A percentile compares a stretch with the other conserved stretches of the same genome.
These are phyloP conservation scores for Jackrogersella multiformis DNA, from an alignment of 495 filamentous ascomycete genomes.

Conservation along the genomic window DNA sequence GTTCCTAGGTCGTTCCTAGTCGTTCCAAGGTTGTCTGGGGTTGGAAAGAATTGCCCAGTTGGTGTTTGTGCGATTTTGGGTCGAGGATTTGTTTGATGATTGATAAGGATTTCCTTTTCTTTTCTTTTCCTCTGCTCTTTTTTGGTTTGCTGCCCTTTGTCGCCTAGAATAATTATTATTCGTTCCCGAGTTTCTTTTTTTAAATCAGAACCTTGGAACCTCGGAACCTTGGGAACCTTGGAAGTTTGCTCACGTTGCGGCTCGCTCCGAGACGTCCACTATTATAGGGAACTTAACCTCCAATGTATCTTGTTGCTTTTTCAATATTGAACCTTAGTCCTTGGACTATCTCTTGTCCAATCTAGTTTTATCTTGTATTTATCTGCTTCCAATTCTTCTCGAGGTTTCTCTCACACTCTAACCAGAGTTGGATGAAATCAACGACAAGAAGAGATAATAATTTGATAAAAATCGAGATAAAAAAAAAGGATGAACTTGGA, in stretches of 20 bases:
- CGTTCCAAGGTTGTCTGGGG: conserved; percentile 20
- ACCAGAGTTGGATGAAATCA: neutral
- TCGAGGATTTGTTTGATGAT: conserved; percentile 25
- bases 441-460: neutral
- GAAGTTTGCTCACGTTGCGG: conserved; percentile 42
- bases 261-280: conserved; percentile 39
- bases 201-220: too few species aligned
- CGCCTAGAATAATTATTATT: conserved; percentile 31
- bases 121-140: neutral
- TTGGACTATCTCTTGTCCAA: neutral
- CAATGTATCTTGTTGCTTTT: conserved; percentile 2
- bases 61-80: conserved; percentile 39
- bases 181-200: conserved; percentile 27
- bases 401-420: neutral
- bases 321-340: conserved; percentile 6
- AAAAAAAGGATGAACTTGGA: conserved; percentile 22
- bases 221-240: too few species aligned
- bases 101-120: neutral
- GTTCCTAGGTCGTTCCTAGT: too few species aligned
- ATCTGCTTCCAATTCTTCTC: neutral
- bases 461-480: neutral
- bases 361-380: neutral
- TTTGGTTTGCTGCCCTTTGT: conserved; percentile 3
- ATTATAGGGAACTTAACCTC: too few species aligned
- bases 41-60: conserved; percentile 9